phyloP scores from a whole-genome alignment of 2,329 filamentous ascomycete species.

The Leptosphaerulina australis region DNA sequence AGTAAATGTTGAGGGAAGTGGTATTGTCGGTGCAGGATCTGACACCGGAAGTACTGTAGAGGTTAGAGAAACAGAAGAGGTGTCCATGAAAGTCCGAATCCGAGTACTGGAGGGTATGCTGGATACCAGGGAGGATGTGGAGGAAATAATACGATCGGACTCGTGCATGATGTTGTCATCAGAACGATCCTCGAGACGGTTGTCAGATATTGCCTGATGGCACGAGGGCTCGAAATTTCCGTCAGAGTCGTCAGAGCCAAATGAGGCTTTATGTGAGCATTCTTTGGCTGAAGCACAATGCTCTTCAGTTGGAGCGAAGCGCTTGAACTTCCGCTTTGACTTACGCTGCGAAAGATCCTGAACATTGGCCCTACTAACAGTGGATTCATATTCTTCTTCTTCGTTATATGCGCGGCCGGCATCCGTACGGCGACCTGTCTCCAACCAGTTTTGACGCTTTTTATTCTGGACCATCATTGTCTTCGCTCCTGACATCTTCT shows the following conservation, averaged over 20 bases:
- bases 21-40: too few relatives aligned
- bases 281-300: neutral
- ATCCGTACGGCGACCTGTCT: neutral
- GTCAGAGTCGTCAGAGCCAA: neutral
- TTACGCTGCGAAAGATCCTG: neutral
- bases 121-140: neutral
- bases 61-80: neutral
- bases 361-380: neutral
- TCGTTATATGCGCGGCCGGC: neutral
- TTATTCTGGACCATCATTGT: conserved; percentile 8
- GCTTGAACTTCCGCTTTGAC: neutral
- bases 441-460: conserved; percentile 10
- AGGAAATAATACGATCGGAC: neutral
- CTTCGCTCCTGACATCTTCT: conserved; percentile 9
- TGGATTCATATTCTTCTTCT: neutral
- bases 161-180: neutral
- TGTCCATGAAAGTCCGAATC: too few relatives aligned
- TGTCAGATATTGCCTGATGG: neutral
- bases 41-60: too few relatives aligned
- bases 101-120: neutral
- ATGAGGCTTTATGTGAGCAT: neutral
- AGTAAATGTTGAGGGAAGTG: too few relatives aligned
- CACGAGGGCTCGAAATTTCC: neutral
- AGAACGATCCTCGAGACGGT: neutral
- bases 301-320: neutral